A percentile compares a stretch with the other conserved stretches of the same genome.
These are phyloP conservation scores for Oryza rufipogon DNA, from an alignment of 176 grass and related monocot genomes.

Conservation along the genomic window DNA sequence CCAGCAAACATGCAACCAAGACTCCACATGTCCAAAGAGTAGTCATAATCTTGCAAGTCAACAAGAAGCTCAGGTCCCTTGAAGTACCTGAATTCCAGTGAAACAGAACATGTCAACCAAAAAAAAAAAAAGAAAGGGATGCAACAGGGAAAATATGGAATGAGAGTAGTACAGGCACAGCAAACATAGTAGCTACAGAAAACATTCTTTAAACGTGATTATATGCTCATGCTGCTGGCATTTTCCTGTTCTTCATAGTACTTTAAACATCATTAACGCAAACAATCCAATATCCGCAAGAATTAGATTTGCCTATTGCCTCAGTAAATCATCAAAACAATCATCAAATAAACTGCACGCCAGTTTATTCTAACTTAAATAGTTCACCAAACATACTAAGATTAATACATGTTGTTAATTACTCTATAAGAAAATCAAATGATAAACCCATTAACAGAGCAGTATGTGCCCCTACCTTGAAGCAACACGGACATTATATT, in stretches of 20 bases:
- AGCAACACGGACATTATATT: constrained; percentile 75
- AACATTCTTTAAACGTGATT: background rate
- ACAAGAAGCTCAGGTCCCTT: constrained; percentile 89
- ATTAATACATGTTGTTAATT: background rate
- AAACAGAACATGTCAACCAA: background rate
- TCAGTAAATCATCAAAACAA: constrained; percentile 1
- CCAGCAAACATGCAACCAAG: constrained; percentile 94
- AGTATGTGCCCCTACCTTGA: constrained; percentile 49
- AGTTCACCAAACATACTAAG: background rate
- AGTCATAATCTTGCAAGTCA: constrained; percentile 89
- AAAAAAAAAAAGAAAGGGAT: background rate
- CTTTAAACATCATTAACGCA: background rate
- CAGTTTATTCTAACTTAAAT: background rate
- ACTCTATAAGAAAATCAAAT: constrained; percentile 17
- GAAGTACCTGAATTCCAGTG: constrained; percentile 65
- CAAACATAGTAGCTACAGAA: constrained; percentile 7
- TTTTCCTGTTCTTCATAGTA: background rate
- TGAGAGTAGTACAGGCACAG: background rate
- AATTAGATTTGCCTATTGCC: constrained; percentile 11
- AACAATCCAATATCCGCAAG: background rate
- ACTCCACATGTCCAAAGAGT: constrained; percentile 93
- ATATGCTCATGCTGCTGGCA: background rate
- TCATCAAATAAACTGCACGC: background rate
- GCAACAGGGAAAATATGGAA: background rate
- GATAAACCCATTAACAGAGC: background rate